These are phyloP conservation scores for Chlorella sp. DNA, from an alignment of 139 green algal species.

Conservation along the genomic window DNA sequence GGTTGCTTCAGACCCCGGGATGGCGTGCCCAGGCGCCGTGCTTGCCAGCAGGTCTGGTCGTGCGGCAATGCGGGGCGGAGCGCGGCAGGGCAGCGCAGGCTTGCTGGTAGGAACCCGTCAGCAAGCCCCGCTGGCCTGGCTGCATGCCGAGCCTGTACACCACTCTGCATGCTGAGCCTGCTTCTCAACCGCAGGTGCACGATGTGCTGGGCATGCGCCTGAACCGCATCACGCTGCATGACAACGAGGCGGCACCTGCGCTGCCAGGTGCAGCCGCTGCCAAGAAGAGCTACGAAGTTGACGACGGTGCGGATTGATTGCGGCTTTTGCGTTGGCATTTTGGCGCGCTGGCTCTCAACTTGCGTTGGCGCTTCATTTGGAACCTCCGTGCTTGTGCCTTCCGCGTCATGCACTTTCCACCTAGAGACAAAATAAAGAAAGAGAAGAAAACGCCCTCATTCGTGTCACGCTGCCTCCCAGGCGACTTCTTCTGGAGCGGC, in stretches of 20 bases:
- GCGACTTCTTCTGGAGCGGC: slow-evolving; percentile 88
- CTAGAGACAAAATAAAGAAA: no score
- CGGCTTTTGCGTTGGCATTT: no score
- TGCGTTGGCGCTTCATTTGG: no score
- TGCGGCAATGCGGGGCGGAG: not conserved
- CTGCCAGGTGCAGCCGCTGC: slow-evolving; percentile 3
- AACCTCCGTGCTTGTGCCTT: no score
- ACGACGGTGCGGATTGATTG: slow-evolving; percentile 34
- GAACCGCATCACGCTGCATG: slow-evolving; percentile 82
- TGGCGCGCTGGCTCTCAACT: no score
- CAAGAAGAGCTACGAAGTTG: slow-evolving; percentile 85
- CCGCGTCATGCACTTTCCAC: no score
- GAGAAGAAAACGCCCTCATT: no score
- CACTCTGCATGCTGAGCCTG: not conserved
- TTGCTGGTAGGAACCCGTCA: no score
- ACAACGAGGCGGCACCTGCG: not conserved
- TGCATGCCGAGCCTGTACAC: not conserved
- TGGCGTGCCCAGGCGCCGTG: not conserved
- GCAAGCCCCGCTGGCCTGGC: not conserved
- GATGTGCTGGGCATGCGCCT: slow-evolving; percentile 92
- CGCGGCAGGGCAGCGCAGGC: no score
- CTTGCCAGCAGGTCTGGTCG: not conserved
- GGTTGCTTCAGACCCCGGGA: no score
- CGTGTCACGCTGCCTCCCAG: no score
- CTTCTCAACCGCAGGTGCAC: slow-evolving; percentile 49